These are phyloP conservation scores for Lodderomyces beijingensis DNA, from an alignment of 1,139 yeast genomes.

Conservation along the genomic window DNA sequence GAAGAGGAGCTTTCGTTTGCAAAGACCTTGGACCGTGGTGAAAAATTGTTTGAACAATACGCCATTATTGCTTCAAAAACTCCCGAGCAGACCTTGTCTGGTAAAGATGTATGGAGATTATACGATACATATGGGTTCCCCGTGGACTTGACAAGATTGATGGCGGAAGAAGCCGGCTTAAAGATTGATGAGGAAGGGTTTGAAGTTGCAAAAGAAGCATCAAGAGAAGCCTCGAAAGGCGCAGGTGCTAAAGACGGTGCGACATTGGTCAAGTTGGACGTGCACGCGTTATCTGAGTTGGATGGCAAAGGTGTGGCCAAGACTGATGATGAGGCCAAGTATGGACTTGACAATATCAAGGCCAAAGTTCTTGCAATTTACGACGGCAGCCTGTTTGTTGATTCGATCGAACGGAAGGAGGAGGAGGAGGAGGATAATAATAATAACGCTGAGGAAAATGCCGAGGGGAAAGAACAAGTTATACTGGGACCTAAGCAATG, in stretches of 20 bases:
- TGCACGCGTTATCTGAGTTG: slow-evolving; percentile 74
- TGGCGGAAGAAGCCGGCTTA: slow-evolving; percentile 98
- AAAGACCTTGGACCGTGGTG: slow-evolving; percentile 96
- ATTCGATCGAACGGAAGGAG: slow-evolving; percentile 28
- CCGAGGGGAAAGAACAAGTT: too few species aligned
- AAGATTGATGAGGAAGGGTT: slow-evolving; percentile 88
- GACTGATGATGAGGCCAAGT: slow-evolving; percentile 79
- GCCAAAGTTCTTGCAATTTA: slow-evolving; percentile 68
- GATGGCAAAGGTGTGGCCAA: slow-evolving; percentile 60
- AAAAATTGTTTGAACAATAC: slow-evolving; percentile 89
- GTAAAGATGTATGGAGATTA: slow-evolving; percentile 96
- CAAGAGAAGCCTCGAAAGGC: slow-evolving; percentile 94
- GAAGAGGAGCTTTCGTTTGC: slow-evolving; percentile 96
- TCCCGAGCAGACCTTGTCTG: slow-evolving; percentile 73
- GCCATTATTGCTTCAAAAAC: slow-evolving; percentile 78
- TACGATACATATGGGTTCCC: slow-evolving; percentile 99
- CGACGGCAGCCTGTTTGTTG: slow-evolving; percentile 60
- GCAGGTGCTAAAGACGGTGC: slow-evolving; percentile 61
- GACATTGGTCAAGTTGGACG: slow-evolving; percentile 73
- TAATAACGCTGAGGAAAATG: not conserved
- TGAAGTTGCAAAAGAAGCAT: slow-evolving; percentile 81
- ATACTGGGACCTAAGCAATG: slow-evolving; percentile 50
- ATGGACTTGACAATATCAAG: slow-evolving; percentile 58
- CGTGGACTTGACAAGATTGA: slow-evolving; percentile 90
- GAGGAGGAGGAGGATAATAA: slow-evolving; percentile 10